These are phyloP conservation scores for Nannizziopsis barbatae DNA, from an alignment of 2,329 filamentous ascomycete genomes.

Conservation along the genomic window DNA sequence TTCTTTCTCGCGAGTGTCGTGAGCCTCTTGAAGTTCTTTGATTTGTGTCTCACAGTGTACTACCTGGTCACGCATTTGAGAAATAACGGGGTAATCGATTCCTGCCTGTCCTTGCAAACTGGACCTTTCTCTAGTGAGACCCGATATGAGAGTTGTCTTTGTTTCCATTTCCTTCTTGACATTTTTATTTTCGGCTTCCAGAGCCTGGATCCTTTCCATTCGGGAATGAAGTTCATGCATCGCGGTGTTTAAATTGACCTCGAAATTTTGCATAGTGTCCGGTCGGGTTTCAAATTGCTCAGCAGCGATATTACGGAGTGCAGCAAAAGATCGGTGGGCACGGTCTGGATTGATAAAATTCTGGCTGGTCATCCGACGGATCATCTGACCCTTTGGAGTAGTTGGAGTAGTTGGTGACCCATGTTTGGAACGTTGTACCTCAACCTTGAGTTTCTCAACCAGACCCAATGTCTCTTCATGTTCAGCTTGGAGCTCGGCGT, in stretches of 20 bases:
- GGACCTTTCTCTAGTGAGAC: slow-evolving; percentile 81
- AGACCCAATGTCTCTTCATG: slow-evolving; percentile 73
- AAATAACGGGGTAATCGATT: slow-evolving; percentile 83
- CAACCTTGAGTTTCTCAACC: slow-evolving; percentile 81
- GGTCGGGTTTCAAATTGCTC: slow-evolving; percentile 75
- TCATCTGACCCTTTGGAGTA: slow-evolving; percentile 55
- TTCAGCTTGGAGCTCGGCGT: slow-evolving; percentile 69
- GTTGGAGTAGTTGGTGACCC: slow-evolving; percentile 46
- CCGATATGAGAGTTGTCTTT: slow-evolving; percentile 92
- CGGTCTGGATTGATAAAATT: slow-evolving; percentile 71
- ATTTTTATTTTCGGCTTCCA: slow-evolving; percentile 72
- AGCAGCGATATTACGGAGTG: slow-evolving; percentile 73
- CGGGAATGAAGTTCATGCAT: slow-evolving; percentile 83
- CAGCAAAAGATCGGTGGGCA: slow-evolving; percentile 80
- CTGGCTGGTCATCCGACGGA: slow-evolving; percentile 86
- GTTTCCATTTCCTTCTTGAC: slow-evolving; percentile 93
- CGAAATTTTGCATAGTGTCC: slow-evolving; percentile 83
- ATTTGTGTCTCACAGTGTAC: slow-evolving; percentile 77
- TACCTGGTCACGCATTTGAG: slow-evolving; percentile 76
- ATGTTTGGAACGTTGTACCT: slow-evolving; percentile 65
- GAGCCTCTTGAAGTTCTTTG: slow-evolving; percentile 57
- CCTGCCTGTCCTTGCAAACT: slow-evolving; percentile 71
- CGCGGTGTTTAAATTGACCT: slow-evolving; percentile 77
- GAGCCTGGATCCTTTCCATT: slow-evolving; percentile 77
- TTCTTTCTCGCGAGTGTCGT: slow-evolving; percentile 64